phyloP scores from a whole-genome alignment of 2,329 filamentous ascomycete species.

The Nannizzia gypsea region DNA sequence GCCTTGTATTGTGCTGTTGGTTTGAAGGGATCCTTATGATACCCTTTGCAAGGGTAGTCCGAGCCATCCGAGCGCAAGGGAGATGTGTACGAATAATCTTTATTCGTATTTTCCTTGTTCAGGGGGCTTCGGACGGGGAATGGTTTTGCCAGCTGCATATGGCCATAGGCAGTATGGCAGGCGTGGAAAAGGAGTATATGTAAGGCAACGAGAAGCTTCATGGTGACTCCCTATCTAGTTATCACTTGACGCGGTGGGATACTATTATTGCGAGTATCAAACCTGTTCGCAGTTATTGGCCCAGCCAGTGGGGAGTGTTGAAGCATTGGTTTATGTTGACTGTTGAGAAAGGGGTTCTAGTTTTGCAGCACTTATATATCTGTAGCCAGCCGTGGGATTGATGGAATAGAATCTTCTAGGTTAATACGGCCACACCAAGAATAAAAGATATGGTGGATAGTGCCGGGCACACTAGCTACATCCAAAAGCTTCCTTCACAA shows the following conservation, averaged over 20 bases:
- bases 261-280: too few species aligned
- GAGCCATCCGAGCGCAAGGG: constrained; percentile 49
- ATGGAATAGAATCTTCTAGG: neutral
- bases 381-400: neutral
- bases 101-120: constrained; percentile 35
- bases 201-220: neutral
- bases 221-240: neutral
- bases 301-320: neutral
- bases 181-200: neutral
- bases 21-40: constrained; percentile 42
- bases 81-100: constrained; percentile 61
- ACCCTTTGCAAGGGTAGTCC: constrained; percentile 69
- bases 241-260: neutral
- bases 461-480: neutral
- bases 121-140: constrained; percentile 42
- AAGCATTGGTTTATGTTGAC: neutral
- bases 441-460: neutral
- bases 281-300: neutral
- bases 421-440: neutral
- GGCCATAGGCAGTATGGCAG: constrained; percentile 17
- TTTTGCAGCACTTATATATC: neutral
- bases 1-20: constrained; percentile 51
- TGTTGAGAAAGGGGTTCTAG: neutral
- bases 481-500: neutral
- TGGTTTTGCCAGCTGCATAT: constrained; percentile 47